Evolutionary conservation across 352 stramenopile genomes (phyloP).

Genomic region (Blastocystis sp.): DNA sequence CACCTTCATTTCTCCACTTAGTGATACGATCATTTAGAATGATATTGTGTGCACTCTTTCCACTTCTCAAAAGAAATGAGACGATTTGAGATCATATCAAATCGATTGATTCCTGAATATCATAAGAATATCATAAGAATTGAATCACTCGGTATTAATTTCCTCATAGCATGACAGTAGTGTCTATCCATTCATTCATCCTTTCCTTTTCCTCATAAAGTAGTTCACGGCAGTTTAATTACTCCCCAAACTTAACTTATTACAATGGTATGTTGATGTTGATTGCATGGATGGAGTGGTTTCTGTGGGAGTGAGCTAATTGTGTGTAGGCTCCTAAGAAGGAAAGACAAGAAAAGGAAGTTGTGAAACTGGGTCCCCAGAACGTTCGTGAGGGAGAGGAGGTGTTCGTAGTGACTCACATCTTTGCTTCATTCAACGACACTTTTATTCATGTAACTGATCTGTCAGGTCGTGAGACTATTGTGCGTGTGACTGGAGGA

Average conservation of each 20-base stretch:
- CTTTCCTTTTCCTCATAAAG: conserved; percentile 20
- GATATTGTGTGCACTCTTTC: neutral
- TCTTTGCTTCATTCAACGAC: conserved; percentile 99
- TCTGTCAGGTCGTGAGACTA: conserved; percentile 96
- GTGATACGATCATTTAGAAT: too few species aligned
- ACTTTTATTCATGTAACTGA: conserved; percentile 99
- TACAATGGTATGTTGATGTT: conserved; percentile 21
- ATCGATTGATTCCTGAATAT: too few species aligned
- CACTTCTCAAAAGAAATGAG: neutral
- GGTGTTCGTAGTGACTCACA: conserved; percentile 98
- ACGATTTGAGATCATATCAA: neutral
- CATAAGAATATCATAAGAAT: too few species aligned
- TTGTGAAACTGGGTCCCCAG: conserved; percentile 82
- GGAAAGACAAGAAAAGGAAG: conserved; percentile 82
- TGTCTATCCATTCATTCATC: neutral
- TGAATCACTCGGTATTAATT: too few species aligned
- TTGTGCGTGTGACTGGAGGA: conserved; percentile 96
- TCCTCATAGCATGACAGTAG: neutral
- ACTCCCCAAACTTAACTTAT: conserved; percentile 66
- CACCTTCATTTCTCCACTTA: too few species aligned
- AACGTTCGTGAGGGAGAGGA: conserved; percentile 93
- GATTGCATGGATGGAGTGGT: neutral
- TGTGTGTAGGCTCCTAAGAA: conserved; percentile 64
- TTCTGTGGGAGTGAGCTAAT: neutral
- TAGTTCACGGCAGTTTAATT: conserved; percentile 65